phyloP scores from a whole-genome alignment of 2,329 filamentous ascomycete species.

The Ceratocystis diversiconidia region DNA sequence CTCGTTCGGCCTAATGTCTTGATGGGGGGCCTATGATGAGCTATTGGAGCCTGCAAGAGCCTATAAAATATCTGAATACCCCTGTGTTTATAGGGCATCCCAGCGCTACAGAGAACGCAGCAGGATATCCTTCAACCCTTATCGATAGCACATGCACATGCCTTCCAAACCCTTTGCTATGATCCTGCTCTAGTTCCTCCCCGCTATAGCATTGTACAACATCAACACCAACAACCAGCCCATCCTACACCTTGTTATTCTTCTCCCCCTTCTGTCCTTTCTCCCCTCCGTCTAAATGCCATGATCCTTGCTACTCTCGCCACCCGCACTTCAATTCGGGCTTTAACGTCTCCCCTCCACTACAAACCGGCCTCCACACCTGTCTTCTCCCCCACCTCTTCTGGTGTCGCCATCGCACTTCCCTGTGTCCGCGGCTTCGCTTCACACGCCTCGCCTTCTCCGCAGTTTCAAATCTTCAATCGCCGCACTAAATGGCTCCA shows the following conservation, averaged over 20 bases:
- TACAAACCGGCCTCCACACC: not conserved
- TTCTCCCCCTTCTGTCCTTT: not conserved
- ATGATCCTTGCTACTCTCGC: not conserved
- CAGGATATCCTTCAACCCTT: not conserved
- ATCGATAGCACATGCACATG: not conserved
- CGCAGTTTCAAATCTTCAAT: constrained; percentile 76
- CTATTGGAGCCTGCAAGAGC: no score
- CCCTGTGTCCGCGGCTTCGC: constrained; percentile 5
- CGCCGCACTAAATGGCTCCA: constrained; percentile 75
- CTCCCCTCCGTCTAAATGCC: not conserved
- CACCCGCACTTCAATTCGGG: not conserved
- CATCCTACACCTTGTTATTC: not conserved
- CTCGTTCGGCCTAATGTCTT: no score
- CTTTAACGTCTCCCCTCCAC: not conserved
- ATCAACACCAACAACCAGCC: not conserved
- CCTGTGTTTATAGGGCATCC: not conserved
- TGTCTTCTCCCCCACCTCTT: not conserved
- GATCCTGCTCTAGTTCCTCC: not conserved
- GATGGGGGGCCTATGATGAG: no score
- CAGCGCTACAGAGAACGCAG: not conserved
- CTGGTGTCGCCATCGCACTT: not conserved
- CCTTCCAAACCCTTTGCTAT: not conserved
- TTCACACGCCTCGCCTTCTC: constrained; percentile 15
- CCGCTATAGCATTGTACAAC: not conserved
- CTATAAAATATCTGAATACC: no score